A percentile compares a stretch with the other conserved stretches of the same genome.
These are phyloP conservation scores for Arthrobotrys iridis DNA, from an alignment of 2,329 filamentous ascomycete species.

Conservation along the genomic window DNA sequence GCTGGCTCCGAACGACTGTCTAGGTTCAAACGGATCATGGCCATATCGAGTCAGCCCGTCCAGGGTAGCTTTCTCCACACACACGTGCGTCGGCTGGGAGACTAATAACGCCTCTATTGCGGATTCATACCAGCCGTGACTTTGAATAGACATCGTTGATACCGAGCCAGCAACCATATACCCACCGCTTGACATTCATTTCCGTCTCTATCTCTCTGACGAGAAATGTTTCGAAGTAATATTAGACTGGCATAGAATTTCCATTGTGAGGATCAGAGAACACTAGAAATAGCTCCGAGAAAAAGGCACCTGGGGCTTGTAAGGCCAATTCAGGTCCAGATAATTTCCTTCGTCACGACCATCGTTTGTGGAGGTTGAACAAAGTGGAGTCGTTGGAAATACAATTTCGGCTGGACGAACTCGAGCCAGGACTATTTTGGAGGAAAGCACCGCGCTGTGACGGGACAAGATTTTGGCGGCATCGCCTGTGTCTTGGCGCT, in stretches of 20 bases:
- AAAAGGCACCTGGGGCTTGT: slow-evolving; percentile 18
- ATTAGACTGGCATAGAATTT: slow-evolving; percentile 4
- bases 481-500: slow-evolving; percentile 43
- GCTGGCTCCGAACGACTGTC: slow-evolving; percentile 15
- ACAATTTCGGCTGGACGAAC: slow-evolving; percentile 47
- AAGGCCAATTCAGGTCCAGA: slow-evolving; percentile 11
- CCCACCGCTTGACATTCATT: slow-evolving; percentile 3
- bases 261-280: background rate
- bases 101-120: slow-evolving; percentile 14
- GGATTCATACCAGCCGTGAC: slow-evolving; percentile 7
- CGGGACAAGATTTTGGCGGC: slow-evolving; percentile 22
- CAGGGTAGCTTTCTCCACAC: slow-evolving; percentile 36
- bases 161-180: slow-evolving; percentile 4
- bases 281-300: background rate
- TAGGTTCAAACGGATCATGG: slow-evolving; percentile 20
- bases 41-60: slow-evolving; percentile 30
- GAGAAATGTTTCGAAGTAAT: slow-evolving; percentile 19
- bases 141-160: slow-evolving; percentile 13
- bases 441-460: slow-evolving; percentile 25
- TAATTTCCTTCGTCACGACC: slow-evolving; percentile 13
- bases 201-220: slow-evolving; percentile 3
- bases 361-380: slow-evolving; percentile 22
- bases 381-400: slow-evolving; percentile 35
- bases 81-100: slow-evolving; percentile 29
- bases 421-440: slow-evolving; percentile 7